Percentiles rank a stretch among this genome's conserved stretches.
These are phyloP conservation scores for Pseudogymnoascus sp. DNA, from an alignment of 2,329 filamentous ascomycete genomes.

Conservation along the genomic window DNA sequence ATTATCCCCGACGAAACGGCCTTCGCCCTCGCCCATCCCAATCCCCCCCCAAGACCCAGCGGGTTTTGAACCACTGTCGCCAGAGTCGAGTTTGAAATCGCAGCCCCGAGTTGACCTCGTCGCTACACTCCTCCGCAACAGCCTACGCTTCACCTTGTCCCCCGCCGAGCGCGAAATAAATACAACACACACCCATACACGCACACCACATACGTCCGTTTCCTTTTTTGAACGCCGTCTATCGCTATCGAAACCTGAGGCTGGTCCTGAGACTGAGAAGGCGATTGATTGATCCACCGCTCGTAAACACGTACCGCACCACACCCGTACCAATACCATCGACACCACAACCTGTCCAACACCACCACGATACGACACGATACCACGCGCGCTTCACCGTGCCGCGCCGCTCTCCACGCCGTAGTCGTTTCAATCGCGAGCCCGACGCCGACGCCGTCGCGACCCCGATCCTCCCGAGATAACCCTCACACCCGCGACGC, in stretches of 20 bases:
- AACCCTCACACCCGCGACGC: slow-evolving; percentile 9
- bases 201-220: neutral
- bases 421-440: slow-evolving; percentile 22
- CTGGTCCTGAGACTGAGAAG: slow-evolving; percentile 14
- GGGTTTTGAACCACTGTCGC: neutral
- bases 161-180: neutral
- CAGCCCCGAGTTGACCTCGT: neutral
- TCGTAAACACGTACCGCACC: slow-evolving; percentile 17
- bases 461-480: neutral
- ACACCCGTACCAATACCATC: slow-evolving; percentile 3
- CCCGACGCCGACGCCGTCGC: slow-evolving; percentile 13
- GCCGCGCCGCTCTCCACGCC: slow-evolving; percentile 15
- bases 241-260: neutral
- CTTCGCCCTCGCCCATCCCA: neutral
- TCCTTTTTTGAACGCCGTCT: neutral
- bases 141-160: neutral
- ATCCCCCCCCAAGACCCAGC: neutral
- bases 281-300: slow-evolving; percentile 25
- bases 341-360: neutral
- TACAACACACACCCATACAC: neutral
- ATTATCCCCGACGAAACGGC: neutral
- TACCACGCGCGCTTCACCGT: slow-evolving; percentile 9
- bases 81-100: neutral
- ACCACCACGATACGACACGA: neutral
- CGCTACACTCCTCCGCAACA: neutral